Conservation (phyloP, 2,329 filamentous ascomycete species). For the Zopfia rhizophila region DNA sequence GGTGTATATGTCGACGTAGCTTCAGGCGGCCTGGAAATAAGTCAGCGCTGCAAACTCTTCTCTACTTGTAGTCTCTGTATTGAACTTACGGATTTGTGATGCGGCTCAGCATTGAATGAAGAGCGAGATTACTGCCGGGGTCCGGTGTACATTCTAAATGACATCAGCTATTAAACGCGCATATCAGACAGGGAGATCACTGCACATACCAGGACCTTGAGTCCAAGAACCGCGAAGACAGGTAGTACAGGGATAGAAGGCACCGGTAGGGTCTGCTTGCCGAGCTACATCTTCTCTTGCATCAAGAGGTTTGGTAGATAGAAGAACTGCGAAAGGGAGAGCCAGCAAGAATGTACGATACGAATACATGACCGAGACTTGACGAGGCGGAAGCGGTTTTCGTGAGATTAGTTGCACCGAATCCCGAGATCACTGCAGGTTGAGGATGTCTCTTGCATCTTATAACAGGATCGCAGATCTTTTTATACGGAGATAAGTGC, state of each 20-base stretch:
- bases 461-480: no score
- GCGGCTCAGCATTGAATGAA: constrained; percentile 21
- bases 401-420: no score
- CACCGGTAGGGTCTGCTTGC: no score
- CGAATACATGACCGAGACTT: no score
- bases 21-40: constrained; percentile 18
- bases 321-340: no score
- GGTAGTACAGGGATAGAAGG: constrained; percentile 17
- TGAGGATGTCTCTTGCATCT: no score
- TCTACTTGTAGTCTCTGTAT: neutral
- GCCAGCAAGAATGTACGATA: no score
- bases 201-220: constrained; percentile 19
- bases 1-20: constrained; percentile 27
- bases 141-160: constrained; percentile 24
- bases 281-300: no score
- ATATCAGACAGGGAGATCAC: neutral
- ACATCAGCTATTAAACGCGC: constrained; percentile 1
- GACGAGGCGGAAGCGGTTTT: no score
- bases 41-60: neutral
- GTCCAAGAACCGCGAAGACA: constrained; percentile 28
- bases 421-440: no score
- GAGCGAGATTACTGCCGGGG: constrained; percentile 11
- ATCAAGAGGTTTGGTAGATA: no score
- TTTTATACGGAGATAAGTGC: no score
- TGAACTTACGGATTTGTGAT: constrained; percentile 25